These are phyloP conservation scores for Pyrenula massariospora DNA, from an alignment of 495 filamentous ascomycete genomes.

Conservation along the genomic window DNA sequence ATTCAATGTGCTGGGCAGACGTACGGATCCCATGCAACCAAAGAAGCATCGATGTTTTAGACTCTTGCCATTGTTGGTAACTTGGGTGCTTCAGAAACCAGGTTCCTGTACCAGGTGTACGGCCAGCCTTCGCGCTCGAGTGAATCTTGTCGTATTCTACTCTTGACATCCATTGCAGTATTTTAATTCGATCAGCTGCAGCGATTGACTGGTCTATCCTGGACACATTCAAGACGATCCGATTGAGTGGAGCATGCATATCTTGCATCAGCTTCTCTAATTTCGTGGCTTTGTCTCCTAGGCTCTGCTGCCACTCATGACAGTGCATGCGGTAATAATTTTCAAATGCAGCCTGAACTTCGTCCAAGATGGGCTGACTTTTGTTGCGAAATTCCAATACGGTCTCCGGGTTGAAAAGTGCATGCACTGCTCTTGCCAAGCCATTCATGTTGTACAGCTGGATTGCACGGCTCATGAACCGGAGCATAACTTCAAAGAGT, in stretches of 20 bases:
- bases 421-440: neutral
- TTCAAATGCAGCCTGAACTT: neutral
- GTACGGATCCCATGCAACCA: slow-evolving; percentile 14
- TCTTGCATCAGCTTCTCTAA: neutral
- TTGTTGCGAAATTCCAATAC: neutral
- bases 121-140: slow-evolving; percentile 6
- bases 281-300: neutral
- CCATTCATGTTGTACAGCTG: neutral
- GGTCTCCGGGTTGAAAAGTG: neutral
- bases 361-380: neutral
- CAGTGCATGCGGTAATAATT: neutral
- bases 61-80: neutral
- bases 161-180: slow-evolving; percentile 1
- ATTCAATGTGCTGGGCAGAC: no score
- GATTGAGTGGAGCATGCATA: neutral
- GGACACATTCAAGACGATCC: neutral
- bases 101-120: slow-evolving; percentile 1
- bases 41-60: slow-evolving; percentile 7
- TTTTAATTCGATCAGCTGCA: neutral
- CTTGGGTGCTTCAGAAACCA: neutral
- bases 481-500: neutral
- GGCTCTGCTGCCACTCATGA: neutral
- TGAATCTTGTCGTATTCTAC: slow-evolving; percentile 12
- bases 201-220: neutral
- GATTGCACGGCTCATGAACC: neutral